Evolutionary conservation across 2,329 filamentous ascomycete species (phyloP).

Genomic region (Domatiomyces globalis): DNA sequence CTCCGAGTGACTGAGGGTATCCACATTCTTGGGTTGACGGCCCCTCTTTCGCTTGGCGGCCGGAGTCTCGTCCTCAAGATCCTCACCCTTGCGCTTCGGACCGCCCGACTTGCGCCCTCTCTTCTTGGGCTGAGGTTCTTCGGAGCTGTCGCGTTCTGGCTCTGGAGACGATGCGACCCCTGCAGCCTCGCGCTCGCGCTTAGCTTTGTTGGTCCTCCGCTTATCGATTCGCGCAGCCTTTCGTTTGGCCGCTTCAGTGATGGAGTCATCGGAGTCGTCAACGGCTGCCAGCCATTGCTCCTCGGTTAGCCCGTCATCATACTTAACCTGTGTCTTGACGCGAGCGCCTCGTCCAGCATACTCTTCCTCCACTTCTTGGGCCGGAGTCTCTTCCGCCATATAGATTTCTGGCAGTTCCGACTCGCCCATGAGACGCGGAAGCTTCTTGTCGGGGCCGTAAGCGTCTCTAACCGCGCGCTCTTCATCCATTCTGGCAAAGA

Average conservation of each 20-base stretch:
- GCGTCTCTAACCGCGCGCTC: slow-evolving; percentile 50
- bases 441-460: slow-evolving; percentile 57
- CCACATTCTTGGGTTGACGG: slow-evolving; percentile 56
- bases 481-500: slow-evolving; percentile 74
- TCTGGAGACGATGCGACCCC: slow-evolving; percentile 57
- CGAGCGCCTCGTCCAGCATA: slow-evolving; percentile 76
- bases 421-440: slow-evolving; percentile 73
- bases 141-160: slow-evolving; percentile 30
- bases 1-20: slow-evolving; percentile 52
- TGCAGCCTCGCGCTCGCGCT: slow-evolving; percentile 34
- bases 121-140: slow-evolving; percentile 61
- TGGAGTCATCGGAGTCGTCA: slow-evolving; percentile 86
- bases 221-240: slow-evolving; percentile 76
- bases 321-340: slow-evolving; percentile 85
- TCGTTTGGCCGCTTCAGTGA: slow-evolving; percentile 80
- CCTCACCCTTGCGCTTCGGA: slow-evolving; percentile 79
- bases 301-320: slow-evolving; percentile 93
- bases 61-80: slow-evolving; percentile 61
- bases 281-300: slow-evolving; percentile 98
- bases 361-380: slow-evolving; percentile 60
- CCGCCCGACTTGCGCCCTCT: slow-evolving; percentile 65
- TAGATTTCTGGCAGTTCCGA: slow-evolving; percentile 89
- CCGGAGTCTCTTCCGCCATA: slow-evolving; percentile 52
- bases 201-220: slow-evolving; percentile 61
- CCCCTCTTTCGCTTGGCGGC: slow-evolving; percentile 65